These are phyloP conservation scores for Zoysia matrella DNA, from an alignment of 202 grass and related monocot species.

Conservation along the genomic window DNA sequence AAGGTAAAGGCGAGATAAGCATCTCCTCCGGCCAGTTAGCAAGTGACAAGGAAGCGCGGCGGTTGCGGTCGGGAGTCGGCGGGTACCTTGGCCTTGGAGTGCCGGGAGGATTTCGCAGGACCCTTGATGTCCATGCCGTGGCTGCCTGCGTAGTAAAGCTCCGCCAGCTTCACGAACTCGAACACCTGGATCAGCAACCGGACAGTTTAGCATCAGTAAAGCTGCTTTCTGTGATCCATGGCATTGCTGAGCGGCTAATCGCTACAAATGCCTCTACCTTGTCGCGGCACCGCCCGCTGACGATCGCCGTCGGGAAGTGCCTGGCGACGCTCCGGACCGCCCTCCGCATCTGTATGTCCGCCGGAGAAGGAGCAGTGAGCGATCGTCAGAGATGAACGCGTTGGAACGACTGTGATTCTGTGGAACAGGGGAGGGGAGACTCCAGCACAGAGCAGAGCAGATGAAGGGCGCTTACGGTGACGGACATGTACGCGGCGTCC, in stretches of 20 bases:
- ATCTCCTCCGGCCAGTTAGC: not conserved
- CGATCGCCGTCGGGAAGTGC: conserved; percentile 51
- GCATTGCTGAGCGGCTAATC: conserved; percentile 3
- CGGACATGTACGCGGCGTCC: conserved; percentile 81
- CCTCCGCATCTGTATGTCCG: conserved; percentile 61
- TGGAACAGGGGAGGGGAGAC: conserved; percentile 4
- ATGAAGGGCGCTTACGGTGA: conserved; percentile 32
- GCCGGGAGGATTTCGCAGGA: conserved; percentile 61
- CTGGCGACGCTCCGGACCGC: conserved; percentile 73
- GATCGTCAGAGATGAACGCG: not conserved
- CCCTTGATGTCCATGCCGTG: conserved; percentile 99
- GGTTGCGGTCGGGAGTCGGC: not conserved
- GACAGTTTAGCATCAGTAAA: too few relatives aligned
- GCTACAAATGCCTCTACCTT: conserved; percentile 57
- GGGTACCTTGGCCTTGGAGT: conserved; percentile 73
- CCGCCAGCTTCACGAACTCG: conserved; percentile 74
- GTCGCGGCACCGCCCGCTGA: conserved; percentile 60
- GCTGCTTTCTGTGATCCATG: not conserved
- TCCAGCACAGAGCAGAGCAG: not conserved
- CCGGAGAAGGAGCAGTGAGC: not conserved
- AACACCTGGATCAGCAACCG: conserved; percentile 48
- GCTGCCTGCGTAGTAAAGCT: conserved; percentile 96
- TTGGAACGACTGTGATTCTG: too few relatives aligned
- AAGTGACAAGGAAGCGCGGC: not conserved
- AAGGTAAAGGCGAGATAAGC: conserved; percentile 55